phyloP scores from a whole-genome alignment of 495 filamentous ascomycete species.

The Letharia lupina region DNA sequence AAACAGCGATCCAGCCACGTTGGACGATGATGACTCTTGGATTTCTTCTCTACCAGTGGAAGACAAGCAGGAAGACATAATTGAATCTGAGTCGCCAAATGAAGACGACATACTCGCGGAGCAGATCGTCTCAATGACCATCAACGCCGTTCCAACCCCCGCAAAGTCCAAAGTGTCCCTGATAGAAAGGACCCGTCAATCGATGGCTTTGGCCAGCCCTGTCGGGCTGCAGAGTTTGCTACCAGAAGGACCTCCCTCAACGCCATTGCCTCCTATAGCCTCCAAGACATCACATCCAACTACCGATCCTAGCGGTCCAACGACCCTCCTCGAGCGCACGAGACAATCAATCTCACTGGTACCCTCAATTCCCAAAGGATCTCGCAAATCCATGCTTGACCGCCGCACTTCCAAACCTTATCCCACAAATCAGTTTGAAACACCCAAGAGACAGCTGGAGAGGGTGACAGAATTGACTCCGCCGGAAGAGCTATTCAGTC shows the following conservation, averaged over 20 bases:
- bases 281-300: conserved; percentile 17
- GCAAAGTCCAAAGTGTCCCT: conserved; percentile 33
- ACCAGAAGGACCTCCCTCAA: conserved; percentile 17
- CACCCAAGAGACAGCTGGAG: conserved; percentile 40
- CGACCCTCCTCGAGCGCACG: conserved; percentile 60
- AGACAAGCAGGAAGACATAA: background rate
- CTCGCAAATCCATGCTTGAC: conserved; percentile 34
- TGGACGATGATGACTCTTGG: background rate
- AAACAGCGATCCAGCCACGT: background rate
- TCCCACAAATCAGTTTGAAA: conserved; percentile 55
- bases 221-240: conserved; percentile 7
- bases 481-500: conserved; percentile 49
- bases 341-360: conserved; percentile 69
- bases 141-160: conserved; percentile 32
- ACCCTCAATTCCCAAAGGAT: conserved; percentile 27
- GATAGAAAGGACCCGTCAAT: conserved; percentile 36
- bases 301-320: conserved; percentile 30
- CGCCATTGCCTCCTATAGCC: conserved; percentile 12
- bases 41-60: background rate
- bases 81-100: background rate
- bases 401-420: conserved; percentile 46
- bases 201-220: conserved; percentile 31
- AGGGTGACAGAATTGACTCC: conserved; percentile 8
- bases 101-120: conserved; percentile 29
- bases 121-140: conserved; percentile 31